Evolutionary conservation across 495 filamentous ascomycete species (phyloP), one percentile per base, ranked within the genome.

Genomic region (Xylaria longipes): DNA sequence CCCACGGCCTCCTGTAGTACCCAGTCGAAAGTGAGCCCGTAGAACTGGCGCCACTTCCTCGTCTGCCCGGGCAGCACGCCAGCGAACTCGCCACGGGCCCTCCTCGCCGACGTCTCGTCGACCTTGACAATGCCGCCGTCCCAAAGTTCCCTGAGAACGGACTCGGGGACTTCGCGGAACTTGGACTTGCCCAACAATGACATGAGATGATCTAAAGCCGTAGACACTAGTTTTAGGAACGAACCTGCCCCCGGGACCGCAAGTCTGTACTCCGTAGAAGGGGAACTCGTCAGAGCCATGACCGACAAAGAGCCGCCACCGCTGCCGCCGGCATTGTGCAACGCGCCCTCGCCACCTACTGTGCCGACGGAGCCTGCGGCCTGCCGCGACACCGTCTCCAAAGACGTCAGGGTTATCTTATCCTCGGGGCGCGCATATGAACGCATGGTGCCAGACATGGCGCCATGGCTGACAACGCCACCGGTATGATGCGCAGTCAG

Each of bases 11-110:
- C 93, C 46, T 89, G 91, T 20, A 97, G 74, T 14, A 92, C 86
- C 92, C 92, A 97, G 56, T 91, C 89, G 77, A 96, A 97, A 12
- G 80, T 82, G 76, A 96, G 81, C 3, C 94, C 94, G 72, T 90
- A 90, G 71, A 94, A 89, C 8, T 91, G 87, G 77, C 89, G 92
- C 94, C 94, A 97, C 79, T 93, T 95, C 78, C 88, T 90, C 22
- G 94, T 95, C 74, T 89, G 84, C 0, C 91, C 93, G 0, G 92
- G 92, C 27, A 94, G 71, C n/a, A 94, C 82, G 1, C 91, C 92
- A 1, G 82, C 81, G 76, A 89, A 92, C 76, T 94, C 92, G 0
- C 93, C 91, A 65, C 93, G 83, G 3, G 84, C 83, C 71, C 87
- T 86, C 77, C 92, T 93, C 11, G 88, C 90, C 62, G 83, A 71